Conservation (phyloP, 495 filamentous ascomycete species). For the Pseudevernia furfuracea region DNA sequence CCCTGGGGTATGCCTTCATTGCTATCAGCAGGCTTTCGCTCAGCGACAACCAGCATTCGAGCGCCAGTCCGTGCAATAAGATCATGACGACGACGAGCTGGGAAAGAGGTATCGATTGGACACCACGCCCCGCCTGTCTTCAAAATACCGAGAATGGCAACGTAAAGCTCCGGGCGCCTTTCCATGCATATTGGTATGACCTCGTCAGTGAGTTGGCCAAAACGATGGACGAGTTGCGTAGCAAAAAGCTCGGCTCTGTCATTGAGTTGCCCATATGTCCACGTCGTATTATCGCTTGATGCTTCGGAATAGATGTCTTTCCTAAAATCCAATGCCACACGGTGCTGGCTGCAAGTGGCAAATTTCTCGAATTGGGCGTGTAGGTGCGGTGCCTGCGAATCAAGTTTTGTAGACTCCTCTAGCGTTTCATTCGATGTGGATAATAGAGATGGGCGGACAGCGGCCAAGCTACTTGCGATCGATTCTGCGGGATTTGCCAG, state of each 20-base stretch:
- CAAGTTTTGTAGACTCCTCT: conserved; percentile 25
- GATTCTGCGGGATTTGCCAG: conserved; percentile 28
- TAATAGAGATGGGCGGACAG: conserved; percentile 27
- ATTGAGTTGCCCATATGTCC: conserved; percentile 33
- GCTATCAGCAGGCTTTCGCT: conserved; percentile 1
- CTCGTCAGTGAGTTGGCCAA: conserved; percentile 27
- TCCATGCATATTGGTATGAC: conserved; percentile 74
- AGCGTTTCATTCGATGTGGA: conserved; percentile 32
- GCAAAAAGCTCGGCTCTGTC: conserved; percentile 29
- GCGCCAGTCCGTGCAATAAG: conserved; percentile 31
- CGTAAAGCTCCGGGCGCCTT: conserved; percentile 70
- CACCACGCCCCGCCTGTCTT: conserved; percentile 49
- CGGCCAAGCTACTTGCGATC: conserved; percentile 21
- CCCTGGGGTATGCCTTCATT: conserved; percentile 30
- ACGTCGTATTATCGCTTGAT: conserved; percentile 22
- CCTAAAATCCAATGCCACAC: conserved; percentile 30
- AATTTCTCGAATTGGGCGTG: conserved; percentile 37
- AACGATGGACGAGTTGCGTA: conserved; percentile 21
- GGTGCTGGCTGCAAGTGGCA: conserved; percentile 23
- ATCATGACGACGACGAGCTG: conserved; percentile 33
- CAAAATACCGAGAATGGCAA: conserved; percentile 70
- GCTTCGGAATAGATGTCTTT: conserved; percentile 19
- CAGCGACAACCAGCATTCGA: conserved; percentile 26
- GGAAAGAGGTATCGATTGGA: conserved; percentile 36
- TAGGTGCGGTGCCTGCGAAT: conserved; percentile 16